phyloP scores from a whole-genome alignment of 257 asterid genomes.

The Paraleonurus japonicus region DNA sequence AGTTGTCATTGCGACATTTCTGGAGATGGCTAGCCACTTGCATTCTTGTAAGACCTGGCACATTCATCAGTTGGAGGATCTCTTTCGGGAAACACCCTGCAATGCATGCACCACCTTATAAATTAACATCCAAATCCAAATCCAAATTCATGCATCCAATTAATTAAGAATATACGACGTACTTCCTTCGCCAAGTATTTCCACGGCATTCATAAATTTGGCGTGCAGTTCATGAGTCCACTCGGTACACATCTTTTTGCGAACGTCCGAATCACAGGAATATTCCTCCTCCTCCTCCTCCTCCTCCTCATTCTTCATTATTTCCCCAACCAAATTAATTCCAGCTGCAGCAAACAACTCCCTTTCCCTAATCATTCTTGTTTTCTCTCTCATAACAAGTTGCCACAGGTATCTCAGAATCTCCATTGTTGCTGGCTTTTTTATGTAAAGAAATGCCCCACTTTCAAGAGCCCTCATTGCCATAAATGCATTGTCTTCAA shows the following conservation, averaged over 20 bases:
- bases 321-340: conserved; percentile 16
- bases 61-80: conserved; percentile 42
- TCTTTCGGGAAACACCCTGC: conserved; percentile 55
- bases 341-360: conserved; percentile 5
- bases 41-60: conserved; percentile 54
- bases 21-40: conserved; percentile 63
- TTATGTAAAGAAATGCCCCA: conserved; percentile 41
- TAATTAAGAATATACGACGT: too few relatives aligned
- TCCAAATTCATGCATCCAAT: too few relatives aligned
- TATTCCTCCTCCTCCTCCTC: background rate
- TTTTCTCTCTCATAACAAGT: conserved; percentile 44
- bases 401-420: conserved; percentile 44
- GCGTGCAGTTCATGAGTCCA: conserved; percentile 49
- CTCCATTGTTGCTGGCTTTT: conserved; percentile 36
- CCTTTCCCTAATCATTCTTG: conserved; percentile 21
- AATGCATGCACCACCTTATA: too few relatives aligned
- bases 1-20: conserved; percentile 51
- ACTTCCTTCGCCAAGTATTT: conserved; percentile 54
- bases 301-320: conserved; percentile 15
- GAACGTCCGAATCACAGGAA: conserved; percentile 14
- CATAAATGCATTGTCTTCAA: conserved; percentile 31
- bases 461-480: conserved; percentile 43
- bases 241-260: conserved; percentile 43
- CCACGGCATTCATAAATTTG: conserved; percentile 43
- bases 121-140: too few relatives aligned